Percentiles rank a stretch among this genome's conserved stretches.
Evolutionary conservation across 176 grass and related monocot genomes (phyloP).

Genomic region (Cenchrus fungigraminus): DNA sequence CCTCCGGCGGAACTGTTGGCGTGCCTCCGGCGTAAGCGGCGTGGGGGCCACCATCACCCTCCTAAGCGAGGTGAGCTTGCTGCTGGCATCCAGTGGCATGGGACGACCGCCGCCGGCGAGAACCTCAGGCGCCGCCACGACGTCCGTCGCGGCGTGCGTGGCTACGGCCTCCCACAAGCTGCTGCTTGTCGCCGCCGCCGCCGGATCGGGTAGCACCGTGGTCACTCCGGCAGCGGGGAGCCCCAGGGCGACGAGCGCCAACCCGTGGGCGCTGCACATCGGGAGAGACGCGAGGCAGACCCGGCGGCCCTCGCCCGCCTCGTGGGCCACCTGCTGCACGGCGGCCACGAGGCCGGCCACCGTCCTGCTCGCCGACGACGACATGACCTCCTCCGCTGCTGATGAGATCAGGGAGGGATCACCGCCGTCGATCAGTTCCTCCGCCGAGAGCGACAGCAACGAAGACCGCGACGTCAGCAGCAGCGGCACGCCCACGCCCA

Average conservation of each 20-base stretch:
- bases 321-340: not conserved
- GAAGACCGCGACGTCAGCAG: conserved; percentile 42
- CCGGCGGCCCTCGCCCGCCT: not conserved
- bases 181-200: not conserved
- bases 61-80: conserved; percentile 32
- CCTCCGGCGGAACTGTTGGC: conserved; percentile 26
- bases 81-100: not conserved
- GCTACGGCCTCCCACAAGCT: not conserved
- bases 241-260: conserved; percentile 41
- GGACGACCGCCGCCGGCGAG: conserved; percentile 1
- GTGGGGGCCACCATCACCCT: conserved; percentile 17
- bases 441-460: conserved; percentile 19
- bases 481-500: conserved; percentile 33
- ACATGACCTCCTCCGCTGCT: not conserved
- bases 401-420: conserved; percentile 5
- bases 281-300: conserved; percentile 43
- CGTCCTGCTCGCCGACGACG: not conserved
- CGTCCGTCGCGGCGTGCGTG: conserved; percentile 38
- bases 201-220: conserved; percentile 35
- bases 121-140: conserved; percentile 37
- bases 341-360: conserved; percentile 33
- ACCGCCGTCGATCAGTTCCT: conserved; percentile 67
- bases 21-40: not conserved
- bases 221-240: conserved; percentile 27
- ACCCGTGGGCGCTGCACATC: conserved; percentile 36